Conservation (phyloP, 345 rosid species). For the thale cress (Arabidopsis thaliana) region DNA sequence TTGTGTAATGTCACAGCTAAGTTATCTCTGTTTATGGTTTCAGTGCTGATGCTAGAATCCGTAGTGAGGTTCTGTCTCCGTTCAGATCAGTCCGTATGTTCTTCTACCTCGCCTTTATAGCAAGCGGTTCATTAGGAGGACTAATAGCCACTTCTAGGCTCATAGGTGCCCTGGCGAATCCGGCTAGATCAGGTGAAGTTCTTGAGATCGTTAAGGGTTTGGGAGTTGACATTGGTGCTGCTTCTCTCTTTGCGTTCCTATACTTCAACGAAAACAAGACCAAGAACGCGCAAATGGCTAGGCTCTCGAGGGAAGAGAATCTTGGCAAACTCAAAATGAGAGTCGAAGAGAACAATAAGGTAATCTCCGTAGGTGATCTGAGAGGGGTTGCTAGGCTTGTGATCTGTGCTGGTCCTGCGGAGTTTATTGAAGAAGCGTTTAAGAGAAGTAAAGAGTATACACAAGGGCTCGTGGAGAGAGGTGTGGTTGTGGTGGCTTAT, state of each 20-base stretch:
- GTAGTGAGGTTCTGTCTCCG: slow-evolving; percentile 92
- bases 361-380: slow-evolving; percentile 64
- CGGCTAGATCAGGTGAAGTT: slow-evolving; percentile 70
- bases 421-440: slow-evolving; percentile 72
- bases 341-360: slow-evolving; percentile 61
- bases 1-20: not conserved
- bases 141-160: slow-evolving; percentile 78
- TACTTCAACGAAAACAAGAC: slow-evolving; percentile 78
- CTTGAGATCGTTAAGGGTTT: slow-evolving; percentile 68
- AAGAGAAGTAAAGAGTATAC: slow-evolving; percentile 77
- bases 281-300: slow-evolving; percentile 75
- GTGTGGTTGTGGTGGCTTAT: slow-evolving; percentile 87
- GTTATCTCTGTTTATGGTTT: slow-evolving; percentile 43
- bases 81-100: slow-evolving; percentile 94
- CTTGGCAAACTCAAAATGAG: slow-evolving; percentile 90
- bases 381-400: slow-evolving; percentile 88
- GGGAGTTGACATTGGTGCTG: slow-evolving; percentile 82
- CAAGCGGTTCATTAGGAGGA: slow-evolving; percentile 80
- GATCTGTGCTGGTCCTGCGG: slow-evolving; percentile 80
- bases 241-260: slow-evolving; percentile 73
- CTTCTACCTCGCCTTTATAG: slow-evolving; percentile 87
- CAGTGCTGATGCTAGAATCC: slow-evolving; percentile 83
- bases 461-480: slow-evolving; percentile 78
- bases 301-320: slow-evolving; percentile 89
- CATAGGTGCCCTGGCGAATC: slow-evolving; percentile 73